phyloP scores from a whole-genome alignment of 192 early-diverging fungal species.

The Jimgerdemannia flammicorona region DNA sequence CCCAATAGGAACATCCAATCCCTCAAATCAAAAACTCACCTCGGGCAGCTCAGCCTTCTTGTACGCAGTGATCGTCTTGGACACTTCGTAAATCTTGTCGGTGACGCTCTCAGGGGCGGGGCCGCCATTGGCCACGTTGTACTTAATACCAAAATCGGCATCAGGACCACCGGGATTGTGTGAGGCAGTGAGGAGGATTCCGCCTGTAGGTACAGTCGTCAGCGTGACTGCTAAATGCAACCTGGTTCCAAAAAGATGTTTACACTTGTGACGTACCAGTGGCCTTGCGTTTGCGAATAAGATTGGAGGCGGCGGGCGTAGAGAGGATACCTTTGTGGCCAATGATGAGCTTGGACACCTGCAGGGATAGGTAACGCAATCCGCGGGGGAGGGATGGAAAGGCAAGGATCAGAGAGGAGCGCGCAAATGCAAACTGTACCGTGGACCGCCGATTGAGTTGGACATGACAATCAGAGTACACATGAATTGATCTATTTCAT shows the following conservation, averaged over 20 bases:
- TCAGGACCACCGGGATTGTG: conserved; percentile 98
- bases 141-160: conserved; percentile 99
- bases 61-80: conserved; percentile 72
- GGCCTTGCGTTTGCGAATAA: conserved; percentile 85
- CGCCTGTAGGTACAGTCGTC: conserved; percentile 43
- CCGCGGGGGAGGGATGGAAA: background rate
- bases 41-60: conserved; percentile 53
- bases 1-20: conserved; percentile 2
- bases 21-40: conserved; percentile 27
- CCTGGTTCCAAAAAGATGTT: too few species aligned
- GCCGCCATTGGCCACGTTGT: conserved; percentile 94
- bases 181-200: conserved; percentile 96
- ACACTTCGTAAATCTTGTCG: conserved; percentile 84
- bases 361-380: conserved; percentile 15
- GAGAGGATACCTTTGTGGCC: conserved; percentile 92
- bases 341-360: conserved; percentile 84
- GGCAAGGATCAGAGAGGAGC: too few species aligned
- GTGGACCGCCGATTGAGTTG: too few species aligned
- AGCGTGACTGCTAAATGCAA: background rate
- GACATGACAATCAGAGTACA: too few species aligned
- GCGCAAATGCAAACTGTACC: too few species aligned
- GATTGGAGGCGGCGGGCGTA: conserved; percentile 91
- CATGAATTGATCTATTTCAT: too few species aligned
- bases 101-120: conserved; percentile 96
- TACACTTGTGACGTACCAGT: conserved; percentile 48